Evolutionary conservation across 805 yeast species (phyloP).

Genomic region (Scheffersomyces ergatensis): DNA sequence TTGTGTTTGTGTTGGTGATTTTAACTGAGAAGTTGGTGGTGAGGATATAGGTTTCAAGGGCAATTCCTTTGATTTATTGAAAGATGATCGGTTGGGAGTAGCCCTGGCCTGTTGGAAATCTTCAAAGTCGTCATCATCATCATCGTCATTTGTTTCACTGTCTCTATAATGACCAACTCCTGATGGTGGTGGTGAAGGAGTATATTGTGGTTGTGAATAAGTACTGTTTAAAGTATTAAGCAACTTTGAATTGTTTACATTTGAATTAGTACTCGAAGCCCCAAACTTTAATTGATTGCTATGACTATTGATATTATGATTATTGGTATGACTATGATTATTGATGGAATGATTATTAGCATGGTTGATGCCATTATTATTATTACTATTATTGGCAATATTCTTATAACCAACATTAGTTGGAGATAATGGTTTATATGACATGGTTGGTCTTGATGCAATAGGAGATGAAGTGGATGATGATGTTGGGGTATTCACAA

Average conservation of each 20-base stretch:
- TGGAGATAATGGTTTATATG: constrained; percentile 3
- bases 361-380: too few species aligned
- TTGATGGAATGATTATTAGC: background rate
- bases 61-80: constrained; percentile 1
- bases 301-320: background rate
- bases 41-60: background rate
- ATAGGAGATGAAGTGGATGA: constrained; percentile 2
- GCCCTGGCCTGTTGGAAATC: constrained; percentile 18
- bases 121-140: constrained; percentile 24
- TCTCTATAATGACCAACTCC: background rate
- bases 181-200: too few species aligned
- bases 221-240: constrained; percentile 24
- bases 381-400: too few species aligned
- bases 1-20: constrained; percentile 1
- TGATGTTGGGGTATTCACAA: constrained; percentile 2
- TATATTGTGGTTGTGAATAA: constrained; percentile 6
- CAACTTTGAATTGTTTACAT: constrained; percentile 13
- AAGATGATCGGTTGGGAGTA: constrained; percentile 2
- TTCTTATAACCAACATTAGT: too few species aligned
- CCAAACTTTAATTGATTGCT: constrained; percentile 17
- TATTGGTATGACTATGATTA: background rate
- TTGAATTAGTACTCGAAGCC: constrained; percentile 13
- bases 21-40: constrained; percentile 2
- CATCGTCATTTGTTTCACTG: constrained; percentile 6
- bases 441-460: constrained; percentile 6